Evolutionary conservation across 495 filamentous ascomycete species (phyloP).

Genomic region (Bombardia bombarda): DNA sequence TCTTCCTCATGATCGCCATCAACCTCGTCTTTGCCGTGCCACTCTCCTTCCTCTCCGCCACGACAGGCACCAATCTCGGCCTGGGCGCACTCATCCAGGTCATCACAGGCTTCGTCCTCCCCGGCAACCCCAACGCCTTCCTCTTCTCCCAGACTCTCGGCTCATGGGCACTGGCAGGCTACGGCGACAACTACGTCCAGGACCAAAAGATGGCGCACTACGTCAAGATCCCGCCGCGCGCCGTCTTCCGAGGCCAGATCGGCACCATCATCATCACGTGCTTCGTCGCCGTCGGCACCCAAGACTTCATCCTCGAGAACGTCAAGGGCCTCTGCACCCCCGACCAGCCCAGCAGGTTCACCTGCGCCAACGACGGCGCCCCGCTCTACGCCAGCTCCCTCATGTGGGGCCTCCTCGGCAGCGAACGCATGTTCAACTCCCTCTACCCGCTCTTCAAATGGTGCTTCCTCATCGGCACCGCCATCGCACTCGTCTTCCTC

Average conservation of each 20-base stretch:
- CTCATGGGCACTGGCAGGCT: conserved; percentile 24
- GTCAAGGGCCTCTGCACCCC: conserved; percentile 22
- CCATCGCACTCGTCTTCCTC: conserved; percentile 22
- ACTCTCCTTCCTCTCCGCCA: conserved; percentile 27
- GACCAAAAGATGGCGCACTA: conserved; percentile 33
- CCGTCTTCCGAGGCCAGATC: conserved; percentile 24
- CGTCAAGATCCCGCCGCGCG: conserved; percentile 23
- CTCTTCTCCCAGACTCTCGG: conserved; percentile 26
- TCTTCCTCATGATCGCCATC: conserved; percentile 29
- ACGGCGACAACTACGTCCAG: conserved; percentile 29
- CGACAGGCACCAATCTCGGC: conserved; percentile 27
- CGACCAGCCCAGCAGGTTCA: conserved; percentile 21
- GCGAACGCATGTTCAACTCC: conserved; percentile 28
- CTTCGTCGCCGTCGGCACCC: conserved; percentile 23
- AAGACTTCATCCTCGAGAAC: conserved; percentile 23
- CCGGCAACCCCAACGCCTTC: conserved; percentile 27
- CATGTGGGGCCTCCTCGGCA: conserved; percentile 31
- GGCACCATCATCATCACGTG: conserved; percentile 26
- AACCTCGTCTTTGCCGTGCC: conserved; percentile 31
- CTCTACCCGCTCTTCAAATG: conserved; percentile 31
- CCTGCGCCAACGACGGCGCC: conserved; percentile 24
- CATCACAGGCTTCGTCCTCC: conserved; percentile 24
- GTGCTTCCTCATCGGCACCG: conserved; percentile 32
- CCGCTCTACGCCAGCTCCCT: conserved; percentile 23
- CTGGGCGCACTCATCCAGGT: conserved; percentile 25